Percentiles rank a stretch among this genome's conserved stretches.
Evolutionary conservation across 805 yeast genomes (phyloP).

Genomic region (Kazachstania psychrophila): DNA sequence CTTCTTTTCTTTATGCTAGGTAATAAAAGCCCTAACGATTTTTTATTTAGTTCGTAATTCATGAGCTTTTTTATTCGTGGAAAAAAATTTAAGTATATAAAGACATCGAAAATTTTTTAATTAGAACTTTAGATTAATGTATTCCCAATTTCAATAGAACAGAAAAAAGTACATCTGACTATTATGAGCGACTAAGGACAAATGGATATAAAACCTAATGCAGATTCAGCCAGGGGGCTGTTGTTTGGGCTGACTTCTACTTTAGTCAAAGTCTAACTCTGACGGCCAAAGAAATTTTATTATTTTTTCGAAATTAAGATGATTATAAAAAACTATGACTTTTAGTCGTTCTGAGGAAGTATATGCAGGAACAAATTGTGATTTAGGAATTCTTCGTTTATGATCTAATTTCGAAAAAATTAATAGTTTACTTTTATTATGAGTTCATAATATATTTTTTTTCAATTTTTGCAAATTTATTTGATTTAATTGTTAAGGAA

Average conservation of each 20-base stretch:
- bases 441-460: slow-evolving; percentile 21
- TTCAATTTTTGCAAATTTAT: slow-evolving; percentile 10
- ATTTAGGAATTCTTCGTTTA: slow-evolving; percentile 71
- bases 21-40: too few relatives aligned
- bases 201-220: not conserved
- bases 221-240: slow-evolving; percentile 1
- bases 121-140: too few relatives aligned
- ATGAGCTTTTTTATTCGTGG: too few relatives aligned
- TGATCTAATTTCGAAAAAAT: slow-evolving; percentile 33
- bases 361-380: slow-evolving; percentile 61
- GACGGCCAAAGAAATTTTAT: not conserved
- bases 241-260: not conserved
- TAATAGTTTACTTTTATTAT: slow-evolving; percentile 11
- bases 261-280: not conserved
- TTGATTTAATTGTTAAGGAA: not conserved
- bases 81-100: too few relatives aligned
- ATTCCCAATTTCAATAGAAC: too few relatives aligned
- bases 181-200: not conserved
- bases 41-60: too few relatives aligned
- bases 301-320: slow-evolving; percentile 5
- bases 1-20: not conserved
- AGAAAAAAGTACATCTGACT: too few relatives aligned
- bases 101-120: too few relatives aligned
- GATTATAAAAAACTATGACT: slow-evolving; percentile 29
- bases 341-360: slow-evolving; percentile 53